Evolutionary conservation across 2,329 filamentous ascomycete species (phyloP), one percentile per base, ranked within the genome.

Genomic region (Ophiostoma ulmi): DNA sequence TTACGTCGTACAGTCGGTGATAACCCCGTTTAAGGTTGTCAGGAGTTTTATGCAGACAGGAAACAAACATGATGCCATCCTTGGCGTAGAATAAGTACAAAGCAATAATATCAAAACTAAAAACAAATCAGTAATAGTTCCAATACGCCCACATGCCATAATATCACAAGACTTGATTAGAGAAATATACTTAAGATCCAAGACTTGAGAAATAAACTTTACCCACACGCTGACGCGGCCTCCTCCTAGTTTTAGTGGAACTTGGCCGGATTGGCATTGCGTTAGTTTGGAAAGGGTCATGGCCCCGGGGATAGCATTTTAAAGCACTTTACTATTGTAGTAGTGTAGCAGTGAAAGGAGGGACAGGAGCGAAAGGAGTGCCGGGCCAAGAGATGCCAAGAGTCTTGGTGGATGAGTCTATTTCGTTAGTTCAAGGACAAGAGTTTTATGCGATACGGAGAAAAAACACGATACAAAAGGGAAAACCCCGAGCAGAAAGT

Each of bases 161-260:
- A n/a, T 10, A n/a, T 8, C 52, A 58, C 52, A 22, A 55, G 17
- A 55, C 17, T 20, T 22, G 31, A 55, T 20, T 22, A 55, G 13
- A 35, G 8, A 35, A 31, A 63, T 4, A 63, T 20, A 58, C n/a
- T 6, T n/a, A 55, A 14, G 6, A 58, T 26, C 22, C 58, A 63
- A 63, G 22, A 63, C 52, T 26, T 48, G 44, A 48, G n/a, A 63
- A 63, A 64, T 38, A 64, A 36, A 38, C 61, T 38, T 38, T 64
- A 44, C 68, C 55, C 36, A 68, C 69, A 72, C 70, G 73, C 73
- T 74, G 72, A 74, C 73, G 73, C 73, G 73, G 73, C 73, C 73
- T 72, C 68, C 67, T 58, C 48, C 70, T 72, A 48, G 26, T n/a
- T 71, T 71, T 67, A 67, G 67, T 70, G 70, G 55, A 14, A 65